Evolutionary conservation across 352 stramenopile genomes (phyloP), one percentile per base, ranked within the genome.

Genomic region (Phytophthora palmivora): DNA sequence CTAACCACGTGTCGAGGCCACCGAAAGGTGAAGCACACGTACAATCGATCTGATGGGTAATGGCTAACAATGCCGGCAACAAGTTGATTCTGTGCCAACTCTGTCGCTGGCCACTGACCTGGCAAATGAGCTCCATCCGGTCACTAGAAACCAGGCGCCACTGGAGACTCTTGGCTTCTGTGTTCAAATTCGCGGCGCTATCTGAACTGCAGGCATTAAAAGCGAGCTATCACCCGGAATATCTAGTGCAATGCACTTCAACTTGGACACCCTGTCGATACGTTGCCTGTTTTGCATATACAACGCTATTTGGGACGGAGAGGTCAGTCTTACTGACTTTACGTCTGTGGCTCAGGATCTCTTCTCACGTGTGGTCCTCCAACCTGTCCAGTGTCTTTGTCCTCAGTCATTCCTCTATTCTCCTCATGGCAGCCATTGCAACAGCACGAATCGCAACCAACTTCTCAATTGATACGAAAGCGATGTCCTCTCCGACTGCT

Each of bases 201-300:
- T 74, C 66, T 71, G 66, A 51, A 70, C 60, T 63, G 22, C 22
- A 42, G 53, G 43, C 65, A 70, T 44, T 51, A 63, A 63, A 34
- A 24, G 19, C 15, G 18, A 3, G 22, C 44, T 58, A 24, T 14
- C 19, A 38, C 6, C 53, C 43, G 32, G 2, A 67, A 66, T 32
- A 63, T 38, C 21, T 51, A 28, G 65, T 52, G 42, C 30, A 32
- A 16, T 44, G 4, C 37, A 19, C 47, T 60, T 61, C 47, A 68
- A 59, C 44, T 58, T 53, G 9, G 41, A 48, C 55, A 32, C 26
- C 26, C 26, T 32, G 26, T 32, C 26, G 26, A 32, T 32, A 51
- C 16, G n/a, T 33, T 34, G 12, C 3, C 28, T 39, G 39, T 54
- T 37, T 21, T 9, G 24, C 47, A 57, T 24, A 30, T 11, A 56